Percentiles rank a stretch among this genome's conserved stretches.
These are phyloP conservation scores for Lachnellula subtilissima DNA, from an alignment of 2,329 filamentous ascomycete species.

Conservation along the genomic window DNA sequence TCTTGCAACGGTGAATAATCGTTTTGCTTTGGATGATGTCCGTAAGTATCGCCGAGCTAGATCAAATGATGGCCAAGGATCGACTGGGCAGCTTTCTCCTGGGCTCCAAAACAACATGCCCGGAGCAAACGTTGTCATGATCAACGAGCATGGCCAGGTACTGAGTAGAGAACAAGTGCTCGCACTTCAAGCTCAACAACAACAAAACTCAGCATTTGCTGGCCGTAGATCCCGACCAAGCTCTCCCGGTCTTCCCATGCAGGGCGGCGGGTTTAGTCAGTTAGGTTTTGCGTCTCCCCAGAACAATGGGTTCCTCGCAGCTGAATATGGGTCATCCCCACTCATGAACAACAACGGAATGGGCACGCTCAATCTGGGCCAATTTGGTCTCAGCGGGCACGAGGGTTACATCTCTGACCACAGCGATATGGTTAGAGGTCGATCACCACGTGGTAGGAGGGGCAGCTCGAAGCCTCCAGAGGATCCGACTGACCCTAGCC, in stretches of 20 bases:
- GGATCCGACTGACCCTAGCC: conserved; percentile 85
- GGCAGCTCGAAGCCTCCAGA: conserved; percentile 97
- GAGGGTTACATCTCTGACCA: conserved; percentile 93
- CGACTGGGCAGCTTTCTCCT: conserved; percentile 57
- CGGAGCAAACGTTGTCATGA: conserved; percentile 81
- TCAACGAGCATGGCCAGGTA: conserved; percentile 87
- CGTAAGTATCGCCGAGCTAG: conserved; percentile 90
- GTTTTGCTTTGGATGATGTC: conserved; percentile 93
- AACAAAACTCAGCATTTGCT: conserved; percentile 47
- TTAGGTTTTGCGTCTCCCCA: conserved; percentile 82
- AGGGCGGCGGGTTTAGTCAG: conserved; percentile 55
- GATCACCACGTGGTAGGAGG: conserved; percentile 85
- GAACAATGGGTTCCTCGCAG: conserved; percentile 88
- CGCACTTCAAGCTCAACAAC: conserved; percentile 68
- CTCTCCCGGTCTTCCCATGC: conserved; percentile 83
- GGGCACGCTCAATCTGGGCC: conserved; percentile 64
- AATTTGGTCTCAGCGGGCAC: conserved; percentile 63
- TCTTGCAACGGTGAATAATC: conserved; percentile 95
- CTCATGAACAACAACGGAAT: conserved; percentile 68
- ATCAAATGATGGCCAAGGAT: conserved; percentile 73
- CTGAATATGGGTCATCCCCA: conserved; percentile 73
- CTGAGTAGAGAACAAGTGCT: conserved; percentile 81
- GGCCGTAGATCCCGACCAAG: conserved; percentile 78
- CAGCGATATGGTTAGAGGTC: conserved; percentile 82
- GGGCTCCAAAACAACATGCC: conserved; percentile 61